Evolutionary conservation across 441 rosid species (phyloP).

Genomic region (Arabidopsis lyrata): DNA sequence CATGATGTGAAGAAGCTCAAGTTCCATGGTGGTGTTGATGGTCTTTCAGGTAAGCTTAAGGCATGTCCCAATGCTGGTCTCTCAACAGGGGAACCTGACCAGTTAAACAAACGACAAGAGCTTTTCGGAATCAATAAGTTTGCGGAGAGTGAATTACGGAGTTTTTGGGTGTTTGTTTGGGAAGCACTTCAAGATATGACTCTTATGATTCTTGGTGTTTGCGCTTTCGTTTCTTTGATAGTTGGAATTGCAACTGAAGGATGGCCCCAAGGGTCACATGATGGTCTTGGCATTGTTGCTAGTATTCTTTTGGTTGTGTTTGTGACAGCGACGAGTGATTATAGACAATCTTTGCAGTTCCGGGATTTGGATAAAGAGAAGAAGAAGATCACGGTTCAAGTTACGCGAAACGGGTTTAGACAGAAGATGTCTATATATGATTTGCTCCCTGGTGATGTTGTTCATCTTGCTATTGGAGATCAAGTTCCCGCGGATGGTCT

Average conservation of each 20-base stretch:
- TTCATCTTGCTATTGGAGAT: conserved; percentile 73
- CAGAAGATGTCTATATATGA: conserved; percentile 76
- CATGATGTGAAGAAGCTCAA: conserved; percentile 77
- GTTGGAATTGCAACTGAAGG: conserved; percentile 77
- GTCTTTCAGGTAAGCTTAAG: conserved; percentile 71
- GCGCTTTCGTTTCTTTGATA: conserved; percentile 65
- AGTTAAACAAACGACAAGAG: conserved; percentile 61
- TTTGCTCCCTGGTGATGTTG: conserved; percentile 71
- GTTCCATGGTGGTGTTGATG: conserved; percentile 76
- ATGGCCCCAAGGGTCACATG: conserved; percentile 81
- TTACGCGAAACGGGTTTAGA: conserved; percentile 63
- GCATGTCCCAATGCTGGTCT: conserved; percentile 67
- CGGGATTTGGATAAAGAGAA: conserved; percentile 72
- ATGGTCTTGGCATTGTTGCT: conserved; percentile 75
- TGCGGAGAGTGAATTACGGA: conserved; percentile 61
- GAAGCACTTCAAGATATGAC: conserved; percentile 84
- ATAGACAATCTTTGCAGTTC: conserved; percentile 76
- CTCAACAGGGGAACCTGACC: conserved; percentile 41
- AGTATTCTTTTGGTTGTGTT: conserved; percentile 71
- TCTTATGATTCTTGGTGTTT: conserved; percentile 69
- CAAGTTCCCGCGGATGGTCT: conserved; percentile 81
- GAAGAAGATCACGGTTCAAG: conserved; percentile 71
- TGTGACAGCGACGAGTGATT: conserved; percentile 73
- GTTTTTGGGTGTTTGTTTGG: conserved; percentile 82
- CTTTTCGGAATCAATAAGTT: conserved; percentile 80